phyloP scores from a whole-genome alignment of 1,139 yeast species.

The Geotrichum reessii region DNA sequence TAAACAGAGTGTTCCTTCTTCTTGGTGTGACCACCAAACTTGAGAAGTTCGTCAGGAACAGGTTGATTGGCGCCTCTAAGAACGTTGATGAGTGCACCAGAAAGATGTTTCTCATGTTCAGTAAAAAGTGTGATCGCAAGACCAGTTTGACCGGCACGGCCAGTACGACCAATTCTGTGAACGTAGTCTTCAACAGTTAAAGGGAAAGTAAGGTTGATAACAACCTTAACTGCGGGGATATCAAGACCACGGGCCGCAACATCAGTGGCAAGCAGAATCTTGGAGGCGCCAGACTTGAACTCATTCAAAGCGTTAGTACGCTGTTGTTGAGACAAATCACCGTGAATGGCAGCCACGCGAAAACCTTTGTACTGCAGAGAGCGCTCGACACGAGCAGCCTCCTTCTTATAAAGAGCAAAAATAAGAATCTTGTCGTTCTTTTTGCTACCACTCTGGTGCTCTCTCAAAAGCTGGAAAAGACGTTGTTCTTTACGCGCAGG shows the following conservation, averaged over 20 bases:
- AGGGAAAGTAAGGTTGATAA: conserved; percentile 94
- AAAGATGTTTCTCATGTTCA: conserved; percentile 91
- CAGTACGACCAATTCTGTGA: conserved; percentile 96
- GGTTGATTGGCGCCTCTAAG: conserved; percentile 90
- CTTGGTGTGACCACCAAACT: conserved; percentile 96
- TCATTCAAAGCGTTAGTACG: conserved; percentile 81
- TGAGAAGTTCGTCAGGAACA: conserved; percentile 93
- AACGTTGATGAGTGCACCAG: conserved; percentile 91
- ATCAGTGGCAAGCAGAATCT: conserved; percentile 86
- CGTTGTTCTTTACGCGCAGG: conserved; percentile 76
- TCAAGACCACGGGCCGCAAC: conserved; percentile 99
- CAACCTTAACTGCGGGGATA: conserved; percentile 94
- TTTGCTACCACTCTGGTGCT: conserved; percentile 64
- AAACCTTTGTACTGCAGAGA: conserved; percentile 67
- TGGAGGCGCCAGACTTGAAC: conserved; percentile 76
- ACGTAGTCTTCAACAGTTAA: conserved; percentile 96
- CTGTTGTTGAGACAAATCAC: conserved; percentile 88
- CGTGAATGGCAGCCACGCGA: conserved; percentile 88
- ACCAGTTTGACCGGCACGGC: conserved; percentile 85
- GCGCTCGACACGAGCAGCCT: conserved; percentile 86
- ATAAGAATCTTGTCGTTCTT: conserved; percentile 72
- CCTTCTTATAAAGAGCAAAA: conserved; percentile 93
- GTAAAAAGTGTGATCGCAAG: conserved; percentile 44
- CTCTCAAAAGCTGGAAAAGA: conserved; percentile 61
- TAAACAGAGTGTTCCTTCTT: conserved; percentile 94